Evolutionary conservation across 2,329 filamentous ascomycete species (phyloP).

Genomic region (Trichoderma sp.): DNA sequence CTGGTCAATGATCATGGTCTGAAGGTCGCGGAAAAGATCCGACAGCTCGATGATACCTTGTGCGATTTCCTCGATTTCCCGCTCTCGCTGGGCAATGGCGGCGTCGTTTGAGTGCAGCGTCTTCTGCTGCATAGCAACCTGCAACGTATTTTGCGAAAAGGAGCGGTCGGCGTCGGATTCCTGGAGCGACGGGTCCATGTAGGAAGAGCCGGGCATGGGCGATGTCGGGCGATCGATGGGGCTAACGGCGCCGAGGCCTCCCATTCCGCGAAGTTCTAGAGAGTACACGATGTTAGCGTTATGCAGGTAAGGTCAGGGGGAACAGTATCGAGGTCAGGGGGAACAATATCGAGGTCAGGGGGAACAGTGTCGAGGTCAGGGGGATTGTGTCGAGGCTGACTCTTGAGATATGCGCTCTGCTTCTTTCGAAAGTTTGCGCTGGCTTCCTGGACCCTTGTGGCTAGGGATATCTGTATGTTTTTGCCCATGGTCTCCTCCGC

Average conservation of each 20-base stretch:
- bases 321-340: too few species aligned
- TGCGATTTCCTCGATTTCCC: conserved; percentile 96
- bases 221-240: conserved; percentile 54
- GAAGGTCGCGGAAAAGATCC: conserved; percentile 94
- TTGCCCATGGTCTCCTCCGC: conserved; percentile 94
- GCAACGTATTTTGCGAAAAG: conserved; percentile 85
- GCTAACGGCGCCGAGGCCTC: conserved; percentile 56
- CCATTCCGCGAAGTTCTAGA: conserved; percentile 72
- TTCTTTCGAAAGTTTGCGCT: conserved; percentile 95
- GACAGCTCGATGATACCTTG: conserved; percentile 97
- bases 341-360: neutral
- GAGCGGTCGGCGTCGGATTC: conserved; percentile 93
- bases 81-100: conserved; percentile 86
- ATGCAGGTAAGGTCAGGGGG: neutral
- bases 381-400: conserved; percentile 48
- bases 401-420: conserved; percentile 94
- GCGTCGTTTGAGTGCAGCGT: conserved; percentile 75
- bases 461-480: conserved; percentile 92
- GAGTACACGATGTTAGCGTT: conserved; percentile 7
- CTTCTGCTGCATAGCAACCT: conserved; percentile 71
- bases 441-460: conserved; percentile 84
- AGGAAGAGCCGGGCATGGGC: conserved; percentile 53
- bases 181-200: conserved; percentile 82
- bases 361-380: neutral
- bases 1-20: conserved; percentile 92